Percentiles rank a stretch among this genome's conserved stretches.
Evolutionary conservation across 306 rosid genomes (phyloP).

Genomic region (Castanea crenata): DNA sequence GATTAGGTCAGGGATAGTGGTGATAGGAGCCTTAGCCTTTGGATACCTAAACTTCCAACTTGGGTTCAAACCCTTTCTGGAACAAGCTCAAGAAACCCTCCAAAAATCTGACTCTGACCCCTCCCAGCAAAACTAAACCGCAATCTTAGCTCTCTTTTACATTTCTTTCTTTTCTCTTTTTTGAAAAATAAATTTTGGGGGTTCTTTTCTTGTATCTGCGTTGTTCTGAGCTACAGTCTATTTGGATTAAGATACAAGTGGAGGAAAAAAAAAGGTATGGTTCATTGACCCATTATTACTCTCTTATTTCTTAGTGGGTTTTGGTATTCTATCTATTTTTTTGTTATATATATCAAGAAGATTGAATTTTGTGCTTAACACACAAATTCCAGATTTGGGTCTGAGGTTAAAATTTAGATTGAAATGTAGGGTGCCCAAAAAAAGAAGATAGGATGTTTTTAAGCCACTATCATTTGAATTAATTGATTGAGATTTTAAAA

Average conservation of each 20-base stretch:
- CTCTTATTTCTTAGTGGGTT: background rate
- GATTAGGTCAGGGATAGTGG: constrained; percentile 74
- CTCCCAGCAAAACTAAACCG: constrained; percentile 24
- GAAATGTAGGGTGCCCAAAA: too few species aligned
- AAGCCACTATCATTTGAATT: too few species aligned
- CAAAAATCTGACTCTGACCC: constrained; percentile 39
- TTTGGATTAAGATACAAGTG: background rate
- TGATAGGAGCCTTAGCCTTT: constrained; percentile 81
- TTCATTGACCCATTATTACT: background rate
- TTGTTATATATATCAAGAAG: background rate
- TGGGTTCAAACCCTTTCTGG: constrained; percentile 75
- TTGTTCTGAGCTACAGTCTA: background rate
- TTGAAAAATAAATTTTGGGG: too few species aligned
- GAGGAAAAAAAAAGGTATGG: background rate
- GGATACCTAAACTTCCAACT: constrained; percentile 72
- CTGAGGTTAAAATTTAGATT: background rate
- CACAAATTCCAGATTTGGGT: background rate
- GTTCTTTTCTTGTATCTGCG: background rate
- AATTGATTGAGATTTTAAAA: too few species aligned
- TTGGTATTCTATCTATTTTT: background rate
- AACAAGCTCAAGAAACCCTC: constrained; percentile 51
- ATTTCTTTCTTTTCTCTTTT: background rate
- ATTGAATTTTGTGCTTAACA: background rate
- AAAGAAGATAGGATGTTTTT: too few species aligned
- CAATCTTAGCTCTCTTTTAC: constrained; percentile 38